Conservation (phyloP, 2,329 filamentous ascomycete species). For the Colletotrichum tabaci region DNA sequence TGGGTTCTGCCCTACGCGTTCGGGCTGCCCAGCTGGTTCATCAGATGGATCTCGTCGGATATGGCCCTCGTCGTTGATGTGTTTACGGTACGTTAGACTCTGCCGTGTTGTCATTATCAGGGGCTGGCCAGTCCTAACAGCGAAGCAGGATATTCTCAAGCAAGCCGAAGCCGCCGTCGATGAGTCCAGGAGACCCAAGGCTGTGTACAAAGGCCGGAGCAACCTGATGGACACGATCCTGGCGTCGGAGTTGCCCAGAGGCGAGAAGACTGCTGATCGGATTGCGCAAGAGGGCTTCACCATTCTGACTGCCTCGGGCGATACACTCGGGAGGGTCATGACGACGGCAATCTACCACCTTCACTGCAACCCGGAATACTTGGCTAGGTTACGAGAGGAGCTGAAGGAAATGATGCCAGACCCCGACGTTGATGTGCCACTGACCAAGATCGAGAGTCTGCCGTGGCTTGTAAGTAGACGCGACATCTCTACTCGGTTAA, state of each 20-base stretch:
- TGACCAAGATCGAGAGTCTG: slow-evolving; percentile 50
- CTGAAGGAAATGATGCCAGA: slow-evolving; percentile 44
- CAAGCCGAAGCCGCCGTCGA: not conserved
- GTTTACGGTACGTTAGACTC: not conserved
- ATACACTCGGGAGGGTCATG: slow-evolving; percentile 54
- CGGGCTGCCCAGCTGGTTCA: not conserved
- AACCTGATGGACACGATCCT: slow-evolving; percentile 47
- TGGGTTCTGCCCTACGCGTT: not conserved
- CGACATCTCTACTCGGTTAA: too few relatives aligned
- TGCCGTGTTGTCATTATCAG: too few relatives aligned
- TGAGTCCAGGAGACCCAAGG: not conserved
- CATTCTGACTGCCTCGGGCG: slow-evolving; percentile 54
- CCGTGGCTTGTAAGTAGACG: slow-evolving; percentile 44
- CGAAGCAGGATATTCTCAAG: not conserved
- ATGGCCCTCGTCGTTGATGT: not conserved
- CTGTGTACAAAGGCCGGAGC: too few relatives aligned
- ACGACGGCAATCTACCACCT: slow-evolving; percentile 54
- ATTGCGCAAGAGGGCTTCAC: slow-evolving; percentile 52
- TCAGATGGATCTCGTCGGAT: not conserved
- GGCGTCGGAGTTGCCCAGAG: slow-evolving; percentile 48
- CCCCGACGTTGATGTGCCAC: slow-evolving; percentile 18
- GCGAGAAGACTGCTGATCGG: slow-evolving; percentile 51
- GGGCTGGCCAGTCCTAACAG: not conserved
- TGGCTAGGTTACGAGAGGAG: slow-evolving; percentile 52
- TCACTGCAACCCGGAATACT: slow-evolving; percentile 49